Conservation (phyloP, 345 rosid genomes). For the Microthlaspi erraticum region DNA sequence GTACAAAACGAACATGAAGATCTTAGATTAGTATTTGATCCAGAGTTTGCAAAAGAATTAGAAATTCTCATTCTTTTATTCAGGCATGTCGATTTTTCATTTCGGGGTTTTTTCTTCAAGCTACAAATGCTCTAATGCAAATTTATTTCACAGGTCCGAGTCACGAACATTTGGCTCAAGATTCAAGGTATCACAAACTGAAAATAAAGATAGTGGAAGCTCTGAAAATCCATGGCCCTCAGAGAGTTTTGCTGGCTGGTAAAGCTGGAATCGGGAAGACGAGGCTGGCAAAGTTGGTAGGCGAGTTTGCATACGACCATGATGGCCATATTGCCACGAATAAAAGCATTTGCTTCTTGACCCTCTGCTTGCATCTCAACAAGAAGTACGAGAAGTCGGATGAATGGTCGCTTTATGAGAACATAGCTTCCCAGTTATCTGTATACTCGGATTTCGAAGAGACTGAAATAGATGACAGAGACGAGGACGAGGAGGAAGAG, state of each 20-base stretch:
- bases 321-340: background rate
- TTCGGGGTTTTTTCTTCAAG: background rate
- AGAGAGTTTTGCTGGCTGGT: slow-evolving; percentile 43
- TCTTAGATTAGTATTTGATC: too few species aligned
- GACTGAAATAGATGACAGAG: slow-evolving; percentile 39
- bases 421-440: slow-evolving; percentile 51
- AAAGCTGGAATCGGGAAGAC: slow-evolving; percentile 58
- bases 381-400: background rate
- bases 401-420: slow-evolving; percentile 35
- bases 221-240: background rate
- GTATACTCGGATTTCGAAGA: slow-evolving; percentile 40
- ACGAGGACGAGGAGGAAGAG: slow-evolving; percentile 37
- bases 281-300: slow-evolving; percentile 47
- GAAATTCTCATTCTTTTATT: too few species aligned
- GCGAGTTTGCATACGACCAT: background rate
- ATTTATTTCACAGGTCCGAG: background rate
- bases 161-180: background rate
- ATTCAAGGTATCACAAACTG: fast-evolving
- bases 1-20: background rate
- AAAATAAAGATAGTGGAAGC: background rate
- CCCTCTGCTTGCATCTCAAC: slow-evolving; percentile 49
- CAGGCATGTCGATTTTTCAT: background rate
- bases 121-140: background rate
- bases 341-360: background rate
- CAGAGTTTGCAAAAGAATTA: too few species aligned